phyloP scores from a whole-genome alignment of 768 basidiomycete species.

The Mycena vitilis region DNA sequence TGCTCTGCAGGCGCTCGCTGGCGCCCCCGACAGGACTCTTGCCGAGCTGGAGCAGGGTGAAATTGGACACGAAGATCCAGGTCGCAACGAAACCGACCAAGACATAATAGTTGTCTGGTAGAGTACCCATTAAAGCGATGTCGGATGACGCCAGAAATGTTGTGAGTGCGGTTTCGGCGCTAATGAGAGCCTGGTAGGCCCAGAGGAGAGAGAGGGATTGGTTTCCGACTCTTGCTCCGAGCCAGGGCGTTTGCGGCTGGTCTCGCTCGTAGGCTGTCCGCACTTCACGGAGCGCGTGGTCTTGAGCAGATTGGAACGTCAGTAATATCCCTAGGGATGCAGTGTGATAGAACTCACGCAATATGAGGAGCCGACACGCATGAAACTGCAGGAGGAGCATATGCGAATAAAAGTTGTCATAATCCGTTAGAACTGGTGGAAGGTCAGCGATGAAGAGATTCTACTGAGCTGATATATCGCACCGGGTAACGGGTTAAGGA shows the following conservation, averaged over 20 bases:
- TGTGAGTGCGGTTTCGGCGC: constrained; percentile 53
- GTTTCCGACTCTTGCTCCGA: constrained; percentile 47
- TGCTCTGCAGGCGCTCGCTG: constrained; percentile 51
- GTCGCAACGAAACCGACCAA: constrained; percentile 58
- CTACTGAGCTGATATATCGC: constrained; percentile 23
- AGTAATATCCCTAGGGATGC: no score
- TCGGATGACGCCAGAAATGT: constrained; percentile 48
- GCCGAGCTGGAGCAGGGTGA: constrained; percentile 49
- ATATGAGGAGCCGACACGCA: constrained; percentile 51
- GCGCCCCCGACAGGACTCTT: constrained; percentile 50
- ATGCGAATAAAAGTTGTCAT: constrained; percentile 56
- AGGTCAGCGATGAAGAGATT: constrained; percentile 30
- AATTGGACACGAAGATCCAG: constrained; percentile 56
- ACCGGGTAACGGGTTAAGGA: constrained; percentile 54
- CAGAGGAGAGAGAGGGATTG: constrained; percentile 46
- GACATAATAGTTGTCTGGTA: constrained; percentile 55
- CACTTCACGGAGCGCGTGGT: constrained; percentile 48
- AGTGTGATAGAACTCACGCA: constrained; percentile 26
- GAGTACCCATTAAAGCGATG: constrained; percentile 49
- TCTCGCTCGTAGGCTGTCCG: constrained; percentile 35
- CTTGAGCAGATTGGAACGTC: no score
- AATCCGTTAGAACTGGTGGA: constrained; percentile 53
- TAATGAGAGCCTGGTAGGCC: constrained; percentile 52
- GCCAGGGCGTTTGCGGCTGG: constrained; percentile 45
- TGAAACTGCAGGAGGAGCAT: constrained; percentile 55